Evolutionary conservation across 768 basidiomycete genomes (phyloP).

Genomic region (Phaeotremella skinneri): DNA sequence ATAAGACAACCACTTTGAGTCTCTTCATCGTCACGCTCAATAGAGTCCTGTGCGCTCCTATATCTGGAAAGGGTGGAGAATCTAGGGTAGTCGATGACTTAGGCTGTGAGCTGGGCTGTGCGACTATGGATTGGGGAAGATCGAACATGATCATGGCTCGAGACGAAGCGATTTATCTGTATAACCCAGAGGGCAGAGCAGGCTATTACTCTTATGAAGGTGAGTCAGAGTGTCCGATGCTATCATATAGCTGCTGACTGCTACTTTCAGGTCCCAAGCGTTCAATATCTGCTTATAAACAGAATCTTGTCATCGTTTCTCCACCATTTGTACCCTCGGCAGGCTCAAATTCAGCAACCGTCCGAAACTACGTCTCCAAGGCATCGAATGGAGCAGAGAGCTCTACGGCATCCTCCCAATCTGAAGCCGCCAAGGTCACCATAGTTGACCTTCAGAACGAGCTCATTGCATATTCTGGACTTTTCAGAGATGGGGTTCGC

Average conservation of each 20-base stretch:
- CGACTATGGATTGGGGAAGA: slow-evolving; percentile 67
- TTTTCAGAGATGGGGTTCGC: slow-evolving; percentile 77
- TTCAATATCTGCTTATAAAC: slow-evolving; percentile 70
- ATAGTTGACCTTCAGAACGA: slow-evolving; percentile 92
- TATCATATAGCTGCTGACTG: slow-evolving; percentile 9
- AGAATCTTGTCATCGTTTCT: slow-evolving; percentile 85
- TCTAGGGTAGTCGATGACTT: slow-evolving; percentile 77
- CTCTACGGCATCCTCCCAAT: background rate
- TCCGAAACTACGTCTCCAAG: slow-evolving; percentile 66
- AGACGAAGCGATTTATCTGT: slow-evolving; percentile 88
- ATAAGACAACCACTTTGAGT: slow-evolving; percentile 49
- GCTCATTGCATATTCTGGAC: slow-evolving; percentile 76
- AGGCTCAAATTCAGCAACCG: slow-evolving; percentile 67
- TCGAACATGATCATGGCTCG: slow-evolving; percentile 75
- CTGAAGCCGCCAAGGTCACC: slow-evolving; percentile 57
- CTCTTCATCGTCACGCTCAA: slow-evolving; percentile 87
- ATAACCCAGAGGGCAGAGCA: slow-evolving; percentile 74
- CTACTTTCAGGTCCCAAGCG: slow-evolving; percentile 64
- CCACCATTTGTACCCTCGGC: slow-evolving; percentile 73
- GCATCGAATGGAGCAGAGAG: slow-evolving; percentile 66
- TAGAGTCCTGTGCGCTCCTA: slow-evolving; percentile 67
- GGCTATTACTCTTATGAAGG: slow-evolving; percentile 91
- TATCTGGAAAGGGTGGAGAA: slow-evolving; percentile 65
- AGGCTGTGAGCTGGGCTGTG: slow-evolving; percentile 80
- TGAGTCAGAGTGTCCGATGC: slow-evolving; percentile 39